Evolutionary conservation across 768 basidiomycete genomes (phyloP), one percentile per base, ranked within the genome.

Genomic region (Leccinum olivaceopallidum): DNA sequence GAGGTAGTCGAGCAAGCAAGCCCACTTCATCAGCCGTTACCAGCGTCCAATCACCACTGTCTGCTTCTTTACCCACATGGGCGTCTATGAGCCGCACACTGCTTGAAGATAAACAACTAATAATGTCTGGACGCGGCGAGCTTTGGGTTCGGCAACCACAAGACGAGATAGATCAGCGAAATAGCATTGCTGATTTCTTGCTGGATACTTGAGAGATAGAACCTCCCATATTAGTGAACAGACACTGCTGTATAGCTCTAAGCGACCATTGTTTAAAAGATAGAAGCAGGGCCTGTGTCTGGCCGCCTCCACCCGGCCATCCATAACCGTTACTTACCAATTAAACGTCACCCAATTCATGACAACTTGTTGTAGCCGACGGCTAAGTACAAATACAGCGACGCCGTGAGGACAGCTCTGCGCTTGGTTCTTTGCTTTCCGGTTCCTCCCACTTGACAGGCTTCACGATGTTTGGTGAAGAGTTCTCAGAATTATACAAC

Each of bases 1-100:
- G 78, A 58, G 81, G 82, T 62, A 82, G 78, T 63, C 80, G 84
- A 6, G 74, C 76, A 2, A 67, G 71, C 7, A 73, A 69, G 26
- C 58, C 65, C 28, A 44, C 42, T 4, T 13, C 39, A 30, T 65
- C 64, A 1, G 44, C 54, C 32, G 6, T 26, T 39, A 30, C 34
- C 37, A 42, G 42, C 22, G 59, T 36, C 37, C 60, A 53, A 65
- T 56, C 18, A 61, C 69, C 64, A 10, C 49, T 6, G 20, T 62
- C 69, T 49, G 57, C 60, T 39, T 62, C 67, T 10, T 56, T 69
- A 54, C 66, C 70, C 13, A 37, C 75, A 18, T 83, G 81, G 81
- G 74, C 70, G 14, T 61, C 69, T 22, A 47, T n/a, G 16, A 32
- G 26, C 12, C 14, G n/a, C 51, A 51, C 22, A 53, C 49, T 24